Base-by-base conservation (phyloP, 495 filamentous ascomycete genomes). In the Aspergillus steynii region DNA sequence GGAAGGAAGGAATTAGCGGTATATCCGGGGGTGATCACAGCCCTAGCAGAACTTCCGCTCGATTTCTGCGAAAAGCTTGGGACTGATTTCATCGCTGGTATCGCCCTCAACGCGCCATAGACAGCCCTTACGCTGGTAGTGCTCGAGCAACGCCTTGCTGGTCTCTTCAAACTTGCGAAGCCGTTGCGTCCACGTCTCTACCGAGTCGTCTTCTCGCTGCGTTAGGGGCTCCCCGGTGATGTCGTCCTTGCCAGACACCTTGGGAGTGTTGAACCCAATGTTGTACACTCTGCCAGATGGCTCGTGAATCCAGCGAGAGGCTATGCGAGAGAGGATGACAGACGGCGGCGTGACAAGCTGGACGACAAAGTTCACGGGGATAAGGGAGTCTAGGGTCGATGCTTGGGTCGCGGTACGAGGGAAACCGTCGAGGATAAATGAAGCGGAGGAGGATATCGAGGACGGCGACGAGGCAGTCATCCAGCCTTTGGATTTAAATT, bases 381-480 rank as follows among this genome's bases (percentile, higher is more conserved):
- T 85, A 12, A 96, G 80, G 7, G 77, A 75, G 68, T 95, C 93
- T 28, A 99, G 77, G 47, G 85, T 86, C 50, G 77, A 65, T 12
- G 95, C 95, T 76, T 99, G 95, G 2, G 77, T 59, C 2, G 89
- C 87, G 20, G 92, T 99, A 61, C 95, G 90, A 4, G 95, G 95
- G 75, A 98, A 99, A 26, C 95, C 95, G 71, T 99, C 95, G 52
- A 99, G 88, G 62, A 99, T 86, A 73, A 98, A 99, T 15, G 91
- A 96, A 26, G 93, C 90, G 12, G 84, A 77, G 0, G 95, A 87
- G 60, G 86, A 83, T 50, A 95, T 82, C 50, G 86, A 87, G 52
- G 85, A 70, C 34, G 72, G 49, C 37, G 50, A 15, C 31, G 60
- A 20, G 29, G 67, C 73, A 57, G 68, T 64, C 68, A 97, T 80